Evolutionary conservation across 2,329 filamentous ascomycete species (phyloP).

Genomic region (Colletotrichum coccodes): DNA sequence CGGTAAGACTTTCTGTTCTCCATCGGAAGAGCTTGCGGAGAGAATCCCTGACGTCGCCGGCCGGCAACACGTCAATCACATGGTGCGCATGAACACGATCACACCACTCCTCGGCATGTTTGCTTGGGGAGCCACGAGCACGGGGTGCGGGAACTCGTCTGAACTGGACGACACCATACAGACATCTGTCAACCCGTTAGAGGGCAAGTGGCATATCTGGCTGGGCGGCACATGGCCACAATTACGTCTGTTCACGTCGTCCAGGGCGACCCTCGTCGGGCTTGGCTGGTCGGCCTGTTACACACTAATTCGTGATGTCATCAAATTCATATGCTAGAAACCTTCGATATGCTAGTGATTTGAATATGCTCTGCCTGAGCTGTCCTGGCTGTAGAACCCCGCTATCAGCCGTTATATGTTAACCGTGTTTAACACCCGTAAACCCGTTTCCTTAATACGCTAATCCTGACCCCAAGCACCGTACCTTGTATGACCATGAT

Average conservation of each 20-base stretch:
- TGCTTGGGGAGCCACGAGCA: background rate
- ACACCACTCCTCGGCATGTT: background rate
- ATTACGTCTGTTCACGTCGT: background rate
- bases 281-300: background rate
- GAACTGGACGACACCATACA: background rate
- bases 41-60: background rate
- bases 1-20: background rate
- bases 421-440: slow-evolving; percentile 13
- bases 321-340: background rate
- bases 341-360: background rate
- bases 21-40: background rate
- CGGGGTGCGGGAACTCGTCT: background rate
- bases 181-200: background rate
- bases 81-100: background rate
- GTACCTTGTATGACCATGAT: slow-evolving; percentile 5
- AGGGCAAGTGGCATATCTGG: background rate
- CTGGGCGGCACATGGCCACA: background rate
- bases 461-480: background rate
- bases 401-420: slow-evolving; percentile 24
- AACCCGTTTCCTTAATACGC: slow-evolving; percentile 16
- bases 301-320: background rate
- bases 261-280: background rate
- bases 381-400: slow-evolving; percentile 30
- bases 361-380: slow-evolving; percentile 19
- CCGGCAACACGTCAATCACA: background rate